Evolutionary conservation across 495 filamentous ascomycete species (phyloP).

Genomic region (Aspergillus homomorphus): DNA sequence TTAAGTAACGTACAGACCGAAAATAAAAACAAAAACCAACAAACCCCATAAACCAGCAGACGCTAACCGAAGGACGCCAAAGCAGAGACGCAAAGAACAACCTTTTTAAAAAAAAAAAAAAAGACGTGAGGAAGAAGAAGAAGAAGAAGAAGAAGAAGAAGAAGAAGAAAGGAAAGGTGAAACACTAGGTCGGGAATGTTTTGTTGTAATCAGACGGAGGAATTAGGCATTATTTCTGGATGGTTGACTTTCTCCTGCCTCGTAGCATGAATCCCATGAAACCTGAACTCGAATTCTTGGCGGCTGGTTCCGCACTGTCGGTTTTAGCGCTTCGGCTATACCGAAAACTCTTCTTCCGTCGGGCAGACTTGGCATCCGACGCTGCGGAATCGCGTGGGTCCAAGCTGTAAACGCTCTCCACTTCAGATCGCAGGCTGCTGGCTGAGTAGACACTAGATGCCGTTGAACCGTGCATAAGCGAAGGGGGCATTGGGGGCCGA

Average conservation of each 20-base stretch:
- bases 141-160: slow-evolving; percentile 2
- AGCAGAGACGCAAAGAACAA: neutral
- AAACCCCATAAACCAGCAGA: neutral
- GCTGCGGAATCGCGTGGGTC: slow-evolving; percentile 5
- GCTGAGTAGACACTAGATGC: slow-evolving; percentile 72
- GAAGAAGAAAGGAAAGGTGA: slow-evolving; percentile 6
- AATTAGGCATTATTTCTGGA: slow-evolving; percentile 30
- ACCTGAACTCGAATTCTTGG: slow-evolving; percentile 16
- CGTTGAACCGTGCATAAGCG: slow-evolving; percentile 45
- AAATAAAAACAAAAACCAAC: slow-evolving; percentile 3
- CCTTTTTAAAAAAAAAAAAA: neutral
- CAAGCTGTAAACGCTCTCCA: slow-evolving; percentile 52
- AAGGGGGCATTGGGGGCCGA: slow-evolving; percentile 27
- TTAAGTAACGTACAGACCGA: neutral
- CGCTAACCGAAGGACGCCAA: slow-evolving; percentile 5
- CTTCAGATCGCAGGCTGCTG: slow-evolving; percentile 54
- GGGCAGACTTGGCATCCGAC: slow-evolving; percentile 13
- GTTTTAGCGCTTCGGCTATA: slow-evolving; percentile 12
- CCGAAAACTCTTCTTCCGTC: slow-evolving; percentile 23
- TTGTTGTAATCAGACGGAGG: neutral
- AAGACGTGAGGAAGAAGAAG: neutral
- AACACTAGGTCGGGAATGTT: slow-evolving; percentile 7
- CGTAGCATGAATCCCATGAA: slow-evolving; percentile 41
- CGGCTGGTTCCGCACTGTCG: slow-evolving; percentile 17
- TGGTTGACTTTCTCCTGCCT: slow-evolving; percentile 25